Base-by-base conservation (phyloP, 352 stramenopile genomes). In the Phytophthora agathidicida region DNA sequence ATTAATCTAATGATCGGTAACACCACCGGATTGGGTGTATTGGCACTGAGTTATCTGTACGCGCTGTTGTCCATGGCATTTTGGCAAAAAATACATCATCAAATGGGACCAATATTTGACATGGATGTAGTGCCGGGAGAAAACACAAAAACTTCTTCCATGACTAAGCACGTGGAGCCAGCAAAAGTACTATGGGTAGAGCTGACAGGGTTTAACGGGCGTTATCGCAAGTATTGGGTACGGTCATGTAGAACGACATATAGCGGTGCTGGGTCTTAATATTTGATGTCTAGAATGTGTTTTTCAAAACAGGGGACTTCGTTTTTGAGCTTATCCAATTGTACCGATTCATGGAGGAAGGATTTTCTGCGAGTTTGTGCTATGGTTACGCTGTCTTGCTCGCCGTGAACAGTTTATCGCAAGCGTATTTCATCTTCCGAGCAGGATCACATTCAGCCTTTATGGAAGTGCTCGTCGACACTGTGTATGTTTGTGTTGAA, bases 31-130 rank as follows among this genome's bases (percentile, higher is more conserved):
- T 41, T 80, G 0, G 16, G 26, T 8, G 11, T 58, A 2, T 20
- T 83, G 2, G 32, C 48, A 2, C 5, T 61, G 2, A 62, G 42
- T 10, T 73, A 75, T n/a, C n/a, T 60, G 1, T 38, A 65, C 23
- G 42, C 73, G 5, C 35, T 75, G 22, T 32, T 73, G 13, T 64
- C 61, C 37, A 78, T 78, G 69, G 53, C 52, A 2, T 2, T 64
- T 0, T 39, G 41, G 26, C 30, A 58, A 26, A 71, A 35, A n/a
- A n/a, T n/a, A n/a, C n/a, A n/a, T n/a, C n/a, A n/a, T n/a, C n/a
- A n/a, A n/a, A n/a, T n/a, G n/a, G n/a, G n/a, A n/a, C n/a, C n/a
- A n/a, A n/a, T n/a, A n/a, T n/a, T n/a, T n/a, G n/a, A n/a, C n/a
- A n/a, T n/a, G n/a, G n/a, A n/a, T n/a, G n/a, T n/a, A n/a, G n/a